Evolutionary conservation across 352 stramenopile species (phyloP).

Genomic region (Stephanocyclus meneghinianus): DNA sequence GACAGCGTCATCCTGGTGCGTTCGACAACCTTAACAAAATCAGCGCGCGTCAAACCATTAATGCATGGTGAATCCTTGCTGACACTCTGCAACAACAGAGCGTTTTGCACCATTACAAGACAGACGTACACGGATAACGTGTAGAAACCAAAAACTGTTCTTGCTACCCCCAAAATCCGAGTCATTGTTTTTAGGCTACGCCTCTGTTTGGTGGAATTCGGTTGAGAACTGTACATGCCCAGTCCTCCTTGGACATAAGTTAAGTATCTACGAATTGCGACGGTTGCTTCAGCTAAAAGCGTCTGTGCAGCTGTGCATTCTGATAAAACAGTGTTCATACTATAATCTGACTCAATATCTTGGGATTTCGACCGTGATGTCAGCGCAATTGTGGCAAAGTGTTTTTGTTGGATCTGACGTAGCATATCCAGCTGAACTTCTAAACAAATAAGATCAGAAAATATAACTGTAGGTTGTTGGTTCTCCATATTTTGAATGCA

Average conservation of each 20-base stretch:
- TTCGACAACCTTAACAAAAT: slow-evolving; percentile 58
- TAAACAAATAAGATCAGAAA: slow-evolving; percentile 7
- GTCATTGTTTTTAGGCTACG: slow-evolving; percentile 20
- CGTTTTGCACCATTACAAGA: slow-evolving; percentile 19
- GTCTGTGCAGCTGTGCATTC: slow-evolving; percentile 47
- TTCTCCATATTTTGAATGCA: slow-evolving; percentile 26
- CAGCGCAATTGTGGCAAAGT: slow-evolving; percentile 18
- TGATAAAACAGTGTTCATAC: slow-evolving; percentile 21
- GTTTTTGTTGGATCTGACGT: slow-evolving; percentile 8
- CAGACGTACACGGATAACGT: slow-evolving; percentile 26
- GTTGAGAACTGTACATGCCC: slow-evolving; percentile 5
- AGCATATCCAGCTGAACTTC: slow-evolving; percentile 17
- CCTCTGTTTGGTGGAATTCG: slow-evolving; percentile 33
- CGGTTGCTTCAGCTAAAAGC: slow-evolving; percentile 62
- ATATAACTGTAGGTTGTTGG: slow-evolving; percentile 18
- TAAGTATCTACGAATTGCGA: slow-evolving; percentile 37
- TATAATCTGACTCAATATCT: slow-evolving; percentile 37
- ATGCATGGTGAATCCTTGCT: neutral
- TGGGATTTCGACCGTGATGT: slow-evolving; percentile 10
- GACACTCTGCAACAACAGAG: neutral
- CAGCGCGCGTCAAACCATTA: slow-evolving; percentile 12
- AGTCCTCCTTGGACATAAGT: slow-evolving; percentile 16
- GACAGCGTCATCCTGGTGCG: slow-evolving; percentile 63
- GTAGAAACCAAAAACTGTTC: slow-evolving; percentile 29
- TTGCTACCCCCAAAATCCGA: slow-evolving; percentile 23